A percentile compares a stretch with the other conserved stretches of the same genome.
These are phyloP conservation scores for Gentiana dahurica DNA, from an alignment of 257 asterid species.

Conservation along the genomic window DNA sequence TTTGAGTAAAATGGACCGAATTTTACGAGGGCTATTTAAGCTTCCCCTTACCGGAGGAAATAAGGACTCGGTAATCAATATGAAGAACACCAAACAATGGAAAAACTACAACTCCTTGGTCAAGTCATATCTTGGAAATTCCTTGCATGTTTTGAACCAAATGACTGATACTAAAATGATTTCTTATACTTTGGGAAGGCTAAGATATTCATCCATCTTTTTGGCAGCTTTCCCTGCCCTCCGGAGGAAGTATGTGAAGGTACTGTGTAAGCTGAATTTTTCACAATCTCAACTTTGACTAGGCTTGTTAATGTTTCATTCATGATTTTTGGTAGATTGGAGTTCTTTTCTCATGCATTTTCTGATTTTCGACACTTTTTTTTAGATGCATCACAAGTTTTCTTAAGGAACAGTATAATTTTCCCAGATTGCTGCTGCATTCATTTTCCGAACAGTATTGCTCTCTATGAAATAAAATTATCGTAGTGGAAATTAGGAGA, in stretches of 20 bases:
- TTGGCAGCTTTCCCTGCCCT: conserved; percentile 86
- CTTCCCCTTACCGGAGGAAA: conserved; percentile 63
- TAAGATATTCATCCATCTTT: conserved; percentile 56
- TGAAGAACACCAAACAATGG: conserved; percentile 60
- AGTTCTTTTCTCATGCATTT: no score
- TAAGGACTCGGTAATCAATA: conserved; percentile 47
- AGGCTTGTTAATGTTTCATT: no score
- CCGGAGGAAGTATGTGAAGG: conserved; percentile 85
- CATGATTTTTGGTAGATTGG: no score
- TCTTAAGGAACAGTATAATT: no score
- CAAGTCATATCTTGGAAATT: conserved; percentile 92
- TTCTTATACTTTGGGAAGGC: conserved; percentile 60
- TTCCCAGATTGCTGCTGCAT: no score
- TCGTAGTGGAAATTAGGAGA: background rate
- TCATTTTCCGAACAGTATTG: no score
- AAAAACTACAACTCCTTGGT: conserved; percentile 69
- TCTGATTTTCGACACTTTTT: no score
- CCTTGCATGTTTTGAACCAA: conserved; percentile 82
- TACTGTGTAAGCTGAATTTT: conserved; percentile 8
- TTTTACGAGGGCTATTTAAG: conserved; percentile 57
- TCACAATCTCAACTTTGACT: no score
- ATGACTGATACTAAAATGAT: conserved; percentile 90
- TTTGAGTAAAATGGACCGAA: conserved; percentile 82
- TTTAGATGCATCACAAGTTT: no score
- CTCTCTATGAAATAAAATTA: no score